Conservation (phyloP, 139 green algal genomes). For the Mesotaenium endlicherianum region DNA sequence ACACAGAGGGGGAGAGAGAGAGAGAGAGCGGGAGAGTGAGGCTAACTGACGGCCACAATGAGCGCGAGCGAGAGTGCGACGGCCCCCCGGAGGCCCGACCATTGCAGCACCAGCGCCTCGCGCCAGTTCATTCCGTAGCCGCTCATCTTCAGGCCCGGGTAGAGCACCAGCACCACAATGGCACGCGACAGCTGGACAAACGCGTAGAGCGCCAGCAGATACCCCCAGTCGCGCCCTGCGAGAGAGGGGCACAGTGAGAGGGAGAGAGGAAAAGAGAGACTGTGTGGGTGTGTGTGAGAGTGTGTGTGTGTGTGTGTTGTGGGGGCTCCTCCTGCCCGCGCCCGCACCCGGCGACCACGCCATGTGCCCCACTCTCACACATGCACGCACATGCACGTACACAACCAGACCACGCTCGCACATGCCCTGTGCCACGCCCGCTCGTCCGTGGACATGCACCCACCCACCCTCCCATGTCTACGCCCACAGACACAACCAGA, state of each 20-base stretch:
- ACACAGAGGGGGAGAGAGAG: background rate
- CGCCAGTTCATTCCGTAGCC: constrained; percentile 50
- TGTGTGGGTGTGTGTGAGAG: too few relatives aligned
- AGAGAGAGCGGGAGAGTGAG: background rate
- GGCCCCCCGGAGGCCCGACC: constrained; percentile 37
- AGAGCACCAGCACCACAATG: constrained; percentile 37
- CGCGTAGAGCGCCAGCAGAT: constrained; percentile 43
- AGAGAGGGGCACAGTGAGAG: too few relatives aligned
- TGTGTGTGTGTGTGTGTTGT: too few relatives aligned
- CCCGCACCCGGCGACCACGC: too few relatives aligned
- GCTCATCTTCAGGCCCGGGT: constrained; percentile 25
- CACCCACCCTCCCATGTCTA: too few relatives aligned
- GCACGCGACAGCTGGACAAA: constrained; percentile 34
- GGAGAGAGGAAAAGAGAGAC: too few relatives aligned
- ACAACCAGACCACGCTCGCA: too few relatives aligned
- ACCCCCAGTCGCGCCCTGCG: constrained; percentile 41
- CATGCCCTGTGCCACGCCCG: too few relatives aligned
- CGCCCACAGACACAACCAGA: background rate
- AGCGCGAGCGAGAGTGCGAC: constrained; percentile 44
- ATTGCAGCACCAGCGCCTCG: constrained; percentile 32
- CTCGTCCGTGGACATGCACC: too few relatives aligned
- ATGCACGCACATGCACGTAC: background rate
- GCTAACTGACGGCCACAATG: constrained; percentile 10
- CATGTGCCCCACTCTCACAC: background rate
- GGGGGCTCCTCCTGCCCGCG: too few relatives aligned